Conservation (phyloP, 176 grass and related monocot species). For the Typha latifolia region DNA sequence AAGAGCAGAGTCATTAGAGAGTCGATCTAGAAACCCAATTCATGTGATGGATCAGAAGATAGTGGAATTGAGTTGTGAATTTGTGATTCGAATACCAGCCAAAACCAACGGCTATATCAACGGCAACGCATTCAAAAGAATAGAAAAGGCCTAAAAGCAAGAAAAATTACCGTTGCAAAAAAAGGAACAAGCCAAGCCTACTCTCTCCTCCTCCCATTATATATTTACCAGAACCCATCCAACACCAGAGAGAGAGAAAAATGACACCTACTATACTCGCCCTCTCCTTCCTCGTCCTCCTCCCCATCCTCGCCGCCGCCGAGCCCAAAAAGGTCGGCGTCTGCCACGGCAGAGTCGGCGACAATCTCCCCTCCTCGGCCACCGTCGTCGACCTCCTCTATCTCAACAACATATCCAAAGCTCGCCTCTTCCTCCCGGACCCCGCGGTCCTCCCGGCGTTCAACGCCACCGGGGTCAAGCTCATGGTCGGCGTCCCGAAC, state of each 20-base stretch:
- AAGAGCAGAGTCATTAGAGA: no score
- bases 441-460: conserved; percentile 44
- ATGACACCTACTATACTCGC: not conserved
- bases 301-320: not conserved
- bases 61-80: no score
- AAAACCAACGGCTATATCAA: conserved; percentile 3
- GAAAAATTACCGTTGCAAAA: not conserved
- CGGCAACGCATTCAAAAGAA: not conserved
- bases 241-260: not conserved
- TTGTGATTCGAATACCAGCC: no score
- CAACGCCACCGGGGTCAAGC: conserved; percentile 31
- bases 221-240: not conserved
- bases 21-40: no score
- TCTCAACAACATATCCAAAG: conserved; percentile 38
- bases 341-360: conserved; percentile 49
- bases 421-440: conserved; percentile 48
- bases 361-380: conserved; percentile 31
- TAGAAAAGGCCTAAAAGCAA: not conserved
- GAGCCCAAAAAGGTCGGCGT: conserved; percentile 37
- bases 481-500: conserved; percentile 62
- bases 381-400: conserved; percentile 26
- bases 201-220: not conserved
- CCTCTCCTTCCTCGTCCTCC: not conserved
- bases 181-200: not conserved
- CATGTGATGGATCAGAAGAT: no score